Evolutionary conservation across 2,329 filamentous ascomycete genomes (phyloP).

Genomic region (Chaetomium globosum): DNA sequence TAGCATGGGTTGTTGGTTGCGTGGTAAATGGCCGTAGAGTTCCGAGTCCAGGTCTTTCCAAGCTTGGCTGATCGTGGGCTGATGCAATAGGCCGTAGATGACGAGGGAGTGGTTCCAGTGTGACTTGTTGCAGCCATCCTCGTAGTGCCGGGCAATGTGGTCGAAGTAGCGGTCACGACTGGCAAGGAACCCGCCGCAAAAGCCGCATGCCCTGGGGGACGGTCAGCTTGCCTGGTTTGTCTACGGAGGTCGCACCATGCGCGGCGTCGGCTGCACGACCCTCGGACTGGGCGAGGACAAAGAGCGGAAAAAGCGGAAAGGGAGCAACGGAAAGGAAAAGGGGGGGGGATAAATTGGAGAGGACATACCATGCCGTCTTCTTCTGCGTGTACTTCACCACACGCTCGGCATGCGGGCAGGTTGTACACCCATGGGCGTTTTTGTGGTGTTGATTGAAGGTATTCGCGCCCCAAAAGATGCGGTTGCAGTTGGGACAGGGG

Average conservation of each 20-base stretch:
- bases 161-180: constrained; percentile 68
- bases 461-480: constrained; percentile 68
- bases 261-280: background rate
- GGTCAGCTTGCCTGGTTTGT: constrained; percentile 18
- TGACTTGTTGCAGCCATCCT: constrained; percentile 61
- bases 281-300: background rate
- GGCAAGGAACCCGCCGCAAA: constrained; percentile 65
- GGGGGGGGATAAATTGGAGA: background rate
- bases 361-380: constrained; percentile 60
- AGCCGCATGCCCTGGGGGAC: constrained; percentile 57
- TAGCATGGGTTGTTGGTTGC: constrained; percentile 58
- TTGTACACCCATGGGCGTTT: constrained; percentile 59
- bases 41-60: constrained; percentile 61
- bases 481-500: constrained; percentile 68
- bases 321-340: background rate
- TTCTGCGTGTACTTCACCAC: constrained; percentile 62
- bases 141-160: constrained; percentile 69
- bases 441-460: constrained; percentile 70
- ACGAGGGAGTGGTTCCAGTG: constrained; percentile 72
- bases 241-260: background rate
- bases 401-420: constrained; percentile 66
- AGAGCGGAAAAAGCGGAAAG: background rate
- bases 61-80: constrained; percentile 61
- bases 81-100: constrained; percentile 68
- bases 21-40: constrained; percentile 49